Conservation (phyloP, 805 yeast genomes). For the Torulaspora quercuum region DNA sequence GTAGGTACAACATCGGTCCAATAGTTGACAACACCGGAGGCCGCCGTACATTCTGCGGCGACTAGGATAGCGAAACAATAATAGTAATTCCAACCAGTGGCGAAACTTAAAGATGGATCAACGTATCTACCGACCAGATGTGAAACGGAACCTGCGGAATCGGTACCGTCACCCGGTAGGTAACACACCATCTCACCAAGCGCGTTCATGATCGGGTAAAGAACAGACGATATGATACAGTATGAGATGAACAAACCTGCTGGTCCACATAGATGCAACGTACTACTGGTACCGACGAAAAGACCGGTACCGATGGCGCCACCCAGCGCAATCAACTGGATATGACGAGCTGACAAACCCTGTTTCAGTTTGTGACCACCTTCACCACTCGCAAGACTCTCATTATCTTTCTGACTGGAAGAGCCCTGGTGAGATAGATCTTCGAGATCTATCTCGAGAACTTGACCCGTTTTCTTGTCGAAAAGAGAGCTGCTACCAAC, state of each 20-base stretch:
- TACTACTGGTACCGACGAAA: constrained; percentile 67
- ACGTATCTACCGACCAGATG: constrained; percentile 57
- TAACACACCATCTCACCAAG: constrained; percentile 68
- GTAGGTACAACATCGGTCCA: constrained; percentile 56
- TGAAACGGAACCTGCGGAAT: constrained; percentile 51
- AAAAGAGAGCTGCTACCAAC: constrained; percentile 4
- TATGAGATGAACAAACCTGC: constrained; percentile 62
- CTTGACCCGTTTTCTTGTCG: constrained; percentile 14
- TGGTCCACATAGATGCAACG: constrained; percentile 69
- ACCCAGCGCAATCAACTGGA: constrained; percentile 79
- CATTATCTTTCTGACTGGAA: constrained; percentile 1
- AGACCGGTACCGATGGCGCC: constrained; percentile 84
- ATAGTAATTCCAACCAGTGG: constrained; percentile 57
- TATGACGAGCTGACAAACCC: constrained; percentile 54
- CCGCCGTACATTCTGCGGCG: constrained; percentile 62
- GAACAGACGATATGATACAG: constrained; percentile 56
- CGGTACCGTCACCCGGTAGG: constrained; percentile 51
- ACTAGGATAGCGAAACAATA: constrained; percentile 48
- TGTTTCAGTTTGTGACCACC: constrained; percentile 15
- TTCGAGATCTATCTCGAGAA: constrained; percentile 15
- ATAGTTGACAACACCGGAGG: constrained; percentile 57
- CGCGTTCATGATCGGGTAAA: constrained; percentile 61
- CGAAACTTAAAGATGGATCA: constrained; percentile 57
- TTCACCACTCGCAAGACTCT: neutral
- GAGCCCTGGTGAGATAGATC: constrained; percentile 12